Base-by-base conservation (phyloP, 2,329 filamentous ascomycete species). In the Ophiognomonia clavigignenti-juglandacearum region DNA sequence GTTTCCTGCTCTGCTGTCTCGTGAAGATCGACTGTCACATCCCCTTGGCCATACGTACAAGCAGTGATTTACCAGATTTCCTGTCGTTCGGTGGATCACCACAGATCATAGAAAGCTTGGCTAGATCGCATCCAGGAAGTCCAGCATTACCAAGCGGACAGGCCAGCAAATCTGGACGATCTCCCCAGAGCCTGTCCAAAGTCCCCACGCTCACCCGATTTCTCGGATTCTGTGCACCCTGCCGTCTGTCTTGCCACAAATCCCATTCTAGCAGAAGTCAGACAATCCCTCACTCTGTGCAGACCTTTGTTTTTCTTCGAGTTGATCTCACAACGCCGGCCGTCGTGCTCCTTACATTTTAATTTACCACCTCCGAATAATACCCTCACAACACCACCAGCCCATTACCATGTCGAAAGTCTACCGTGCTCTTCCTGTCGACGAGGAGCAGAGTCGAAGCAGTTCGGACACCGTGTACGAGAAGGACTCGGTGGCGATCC, bases 341-440 rank as follows among this genome's bases (percentile, higher is more conserved):
- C n/a, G n/a, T n/a, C n/a, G n/a, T n/a, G n/a, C n/a, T n/a, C n/a
- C n/a, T n/a, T n/a, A n/a, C n/a, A n/a, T n/a, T n/a, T n/a, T n/a
- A n/a, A n/a, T n/a, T n/a, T n/a, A n/a, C n/a, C n/a, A n/a, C n/a
- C n/a, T n/a, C n/a, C n/a, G n/a, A n/a, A n/a, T 47, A 39, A 18
- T 49, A 40, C 45, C 39, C 14, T 16, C 14, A 34, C 16, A 16
- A n/a, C 16, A n/a, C 31, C 31, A 34, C 31, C 31, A 34, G n/a
- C 31, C 19, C 35, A 16, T 16, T 39, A 48, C 31, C 56, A 64
- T 68, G 67, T 53, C 62, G 11, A 65, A 62, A 43, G 35, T 56
- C 27, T 69, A 69, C 48, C 64, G 62, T 20, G 50, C 61, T 1
- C 57, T 66, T 14, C 59, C 64, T 52, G 57, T 62, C 16, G 65